A percentile compares a stretch with the other conserved stretches of the same genome.
phyloP scores from a whole-genome alignment of 306 rosid species.

The Pyrus bretschneideri region DNA sequence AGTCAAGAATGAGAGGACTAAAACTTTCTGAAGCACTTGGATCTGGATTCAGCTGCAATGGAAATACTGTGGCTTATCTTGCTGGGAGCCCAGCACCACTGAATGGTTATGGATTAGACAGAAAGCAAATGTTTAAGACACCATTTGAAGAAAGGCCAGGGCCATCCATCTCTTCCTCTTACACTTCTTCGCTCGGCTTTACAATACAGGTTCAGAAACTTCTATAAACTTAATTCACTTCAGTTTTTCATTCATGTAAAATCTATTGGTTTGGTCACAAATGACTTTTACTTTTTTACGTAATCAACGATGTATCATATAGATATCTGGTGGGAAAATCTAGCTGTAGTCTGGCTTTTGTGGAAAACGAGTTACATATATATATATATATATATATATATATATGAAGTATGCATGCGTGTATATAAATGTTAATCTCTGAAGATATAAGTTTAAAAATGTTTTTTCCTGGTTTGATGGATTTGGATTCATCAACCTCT shows the following conservation, averaged over 20 bases:
- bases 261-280: not conserved
- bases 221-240: not conserved
- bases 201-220: constrained; percentile 22
- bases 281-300: not conserved
- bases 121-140: constrained; percentile 19
- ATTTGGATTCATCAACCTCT: not conserved
- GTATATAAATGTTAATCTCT: not conserved
- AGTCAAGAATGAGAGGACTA: constrained; percentile 32
- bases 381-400: not conserved
- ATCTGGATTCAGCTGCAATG: constrained; percentile 37
- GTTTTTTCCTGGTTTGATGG: not conserved
- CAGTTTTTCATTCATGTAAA: not conserved
- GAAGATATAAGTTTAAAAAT: not conserved
- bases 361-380: not conserved
- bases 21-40: constrained; percentile 29
- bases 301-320: not conserved
- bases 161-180: constrained; percentile 31
- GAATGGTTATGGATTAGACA: constrained; percentile 15
- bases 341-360: not conserved
- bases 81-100: constrained; percentile 28
- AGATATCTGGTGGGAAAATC: not conserved
- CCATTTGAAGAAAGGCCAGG: constrained; percentile 33
- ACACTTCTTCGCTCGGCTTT: constrained; percentile 30
- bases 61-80: constrained; percentile 31
- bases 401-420: not conserved